Conservation (phyloP, 176 grass and related monocot genomes). For the Aegilops sharonensis region DNA sequence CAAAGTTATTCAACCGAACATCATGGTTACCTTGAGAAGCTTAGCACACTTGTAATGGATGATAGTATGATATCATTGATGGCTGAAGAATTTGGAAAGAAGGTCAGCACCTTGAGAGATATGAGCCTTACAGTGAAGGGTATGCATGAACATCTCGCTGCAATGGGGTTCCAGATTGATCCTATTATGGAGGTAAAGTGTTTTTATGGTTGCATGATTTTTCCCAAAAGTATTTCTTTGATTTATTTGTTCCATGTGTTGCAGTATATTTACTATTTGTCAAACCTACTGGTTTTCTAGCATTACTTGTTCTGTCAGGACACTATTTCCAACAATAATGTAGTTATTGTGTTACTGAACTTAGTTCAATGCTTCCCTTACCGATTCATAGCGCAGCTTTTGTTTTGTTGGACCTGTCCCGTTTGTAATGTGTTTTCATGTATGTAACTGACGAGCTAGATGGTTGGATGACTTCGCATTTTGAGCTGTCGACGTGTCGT, state of each 20-base stretch:
- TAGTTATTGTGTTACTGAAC: background rate
- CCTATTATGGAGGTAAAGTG: constrained; percentile 62
- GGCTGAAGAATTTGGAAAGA: constrained; percentile 73
- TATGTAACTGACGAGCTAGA: constrained; percentile 14
- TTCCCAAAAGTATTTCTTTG: background rate
- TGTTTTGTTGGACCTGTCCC: background rate
- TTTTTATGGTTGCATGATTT: background rate
- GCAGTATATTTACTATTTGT: constrained; percentile 18
- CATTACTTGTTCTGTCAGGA: background rate
- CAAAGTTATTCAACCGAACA: constrained; percentile 60
- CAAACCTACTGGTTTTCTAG: background rate
- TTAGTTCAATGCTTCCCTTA: constrained; percentile 7
- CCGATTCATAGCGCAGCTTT: background rate
- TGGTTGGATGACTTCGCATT: background rate
- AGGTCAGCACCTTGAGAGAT: constrained; percentile 56
- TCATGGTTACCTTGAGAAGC: constrained; percentile 62
- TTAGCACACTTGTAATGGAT: constrained; percentile 62
- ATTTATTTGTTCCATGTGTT: constrained; percentile 7
- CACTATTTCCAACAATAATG: background rate
- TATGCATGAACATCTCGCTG: constrained; percentile 73
- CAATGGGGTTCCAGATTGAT: constrained; percentile 51
- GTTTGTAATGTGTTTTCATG: constrained; percentile 20
- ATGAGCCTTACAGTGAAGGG: constrained; percentile 66
- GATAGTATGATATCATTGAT: constrained; percentile 50
- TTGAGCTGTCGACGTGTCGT: background rate